Evolutionary conservation across 345 rosid species (phyloP).

Genomic region (Populus euphratica): DNA sequence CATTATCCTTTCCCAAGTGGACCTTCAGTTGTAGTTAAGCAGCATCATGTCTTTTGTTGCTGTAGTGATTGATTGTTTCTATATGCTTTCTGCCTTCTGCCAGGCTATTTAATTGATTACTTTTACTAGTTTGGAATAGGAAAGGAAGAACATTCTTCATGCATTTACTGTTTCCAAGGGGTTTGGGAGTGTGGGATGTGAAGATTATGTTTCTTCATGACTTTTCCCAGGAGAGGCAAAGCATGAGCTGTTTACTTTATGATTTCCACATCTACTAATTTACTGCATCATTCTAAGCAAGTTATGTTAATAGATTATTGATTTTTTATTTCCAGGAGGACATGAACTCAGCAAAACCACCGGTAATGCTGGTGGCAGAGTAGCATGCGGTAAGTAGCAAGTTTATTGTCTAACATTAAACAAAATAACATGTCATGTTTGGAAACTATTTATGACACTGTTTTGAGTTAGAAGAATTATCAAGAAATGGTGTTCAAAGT

Average conservation of each 20-base stretch:
- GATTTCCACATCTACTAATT: background rate
- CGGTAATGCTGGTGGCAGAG: slow-evolving; percentile 90
- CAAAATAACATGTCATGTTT: background rate
- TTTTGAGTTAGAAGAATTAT: background rate
- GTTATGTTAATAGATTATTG: background rate
- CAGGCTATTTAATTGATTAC: background rate
- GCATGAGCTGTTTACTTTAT: background rate
- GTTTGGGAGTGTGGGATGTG: background rate
- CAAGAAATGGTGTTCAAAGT: background rate
- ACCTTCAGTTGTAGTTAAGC: background rate
- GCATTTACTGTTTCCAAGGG: background rate
- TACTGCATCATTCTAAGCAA: background rate
- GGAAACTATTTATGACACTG: background rate
- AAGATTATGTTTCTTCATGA: background rate
- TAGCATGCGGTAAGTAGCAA: slow-evolving; percentile 64
- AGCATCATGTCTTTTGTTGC: background rate
- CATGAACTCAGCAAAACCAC: slow-evolving; percentile 86
- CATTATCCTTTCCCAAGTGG: background rate
- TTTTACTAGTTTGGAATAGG: background rate
- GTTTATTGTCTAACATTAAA: background rate
- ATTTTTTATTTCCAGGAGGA: slow-evolving; percentile 54
- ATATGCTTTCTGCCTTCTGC: background rate
- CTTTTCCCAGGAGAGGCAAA: background rate
- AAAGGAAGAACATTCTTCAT: background rate
- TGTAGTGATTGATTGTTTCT: background rate